Evolutionary conservation across 345 rosid genomes (phyloP), one percentile per base, ranked within the genome.

Genomic region (Tarenaya hassleriana): DNA sequence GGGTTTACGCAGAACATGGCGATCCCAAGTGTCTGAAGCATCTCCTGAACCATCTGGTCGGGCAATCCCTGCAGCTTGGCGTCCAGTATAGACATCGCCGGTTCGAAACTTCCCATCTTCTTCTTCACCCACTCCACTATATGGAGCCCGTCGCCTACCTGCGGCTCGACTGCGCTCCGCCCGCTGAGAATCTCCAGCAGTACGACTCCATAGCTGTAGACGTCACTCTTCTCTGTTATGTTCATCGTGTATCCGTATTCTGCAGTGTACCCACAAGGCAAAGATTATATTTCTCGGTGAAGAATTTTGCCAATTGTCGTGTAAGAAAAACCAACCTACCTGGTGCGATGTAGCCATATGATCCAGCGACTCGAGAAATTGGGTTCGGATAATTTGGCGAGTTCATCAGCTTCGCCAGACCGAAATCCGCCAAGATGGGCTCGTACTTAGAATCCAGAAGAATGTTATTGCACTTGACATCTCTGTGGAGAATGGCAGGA

Each of bases 71-170:
- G 98, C 0, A 91, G 92, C 71, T 87, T 87, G 1, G 65, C 41
- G 32, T 91, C 98, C 0, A 91, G 86, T 18, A 91, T 75, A 0
- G 89, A 77, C 17, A 65, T 52, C 0, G 95, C 95, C 8, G 92
- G 98, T 65, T 91, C 95, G 3, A 82, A 91, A 66, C 96, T 87
- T n/a, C 92, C 96, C 98, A 91, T 87, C 70, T 87, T 91, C 70
- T 66, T 84, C 69, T 84, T 87, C 66, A 91, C 96, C 96, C 98
- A 91, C 56, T 91, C 96, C 0, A 91, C 96, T 11, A 91, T 91
- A 70, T 91, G 98, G 16, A 80, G 60, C 5, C 95, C 95, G 5
- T 84, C 95, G 9, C 82, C 92, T 1, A 71, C 64, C 31, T 73
- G 95, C 0, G 88, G 52, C 60, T 74, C 82, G 29, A 91, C 80